These are phyloP conservation scores for Mytilinidion resinicola DNA, from an alignment of 495 filamentous ascomycete genomes.

Conservation along the genomic window DNA sequence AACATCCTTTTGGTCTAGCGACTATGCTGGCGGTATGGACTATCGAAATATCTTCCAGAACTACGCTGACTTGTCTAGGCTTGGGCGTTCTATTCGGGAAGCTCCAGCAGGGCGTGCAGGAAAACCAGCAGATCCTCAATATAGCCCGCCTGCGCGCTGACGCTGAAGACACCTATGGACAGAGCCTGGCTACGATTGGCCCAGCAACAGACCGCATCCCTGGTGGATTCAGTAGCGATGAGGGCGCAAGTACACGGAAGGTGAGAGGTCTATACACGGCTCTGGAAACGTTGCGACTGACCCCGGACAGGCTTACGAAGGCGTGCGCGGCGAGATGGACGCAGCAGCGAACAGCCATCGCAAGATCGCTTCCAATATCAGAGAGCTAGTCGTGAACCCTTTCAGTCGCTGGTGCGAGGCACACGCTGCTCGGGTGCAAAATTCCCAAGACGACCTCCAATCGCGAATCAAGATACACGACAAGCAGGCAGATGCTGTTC, in stretches of 20 bases:
- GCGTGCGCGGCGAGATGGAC: slow-evolving; percentile 89
- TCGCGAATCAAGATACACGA: slow-evolving; percentile 83
- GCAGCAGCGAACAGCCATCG: slow-evolving; percentile 84
- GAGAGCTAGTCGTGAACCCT: slow-evolving; percentile 87
- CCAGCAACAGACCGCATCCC: slow-evolving; percentile 73
- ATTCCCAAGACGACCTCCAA: slow-evolving; percentile 91
- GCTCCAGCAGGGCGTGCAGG: slow-evolving; percentile 89
- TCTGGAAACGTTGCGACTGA: not conserved
- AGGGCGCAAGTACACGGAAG: slow-evolving; percentile 94
- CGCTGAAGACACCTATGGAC: slow-evolving; percentile 84
- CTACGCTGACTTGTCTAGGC: slow-evolving; percentile 43
- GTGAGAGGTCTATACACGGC: slow-evolving; percentile 41
- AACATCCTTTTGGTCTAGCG: slow-evolving; percentile 30
- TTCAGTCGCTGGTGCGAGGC: slow-evolving; percentile 94
- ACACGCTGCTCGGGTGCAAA: slow-evolving; percentile 82
- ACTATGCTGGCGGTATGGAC: slow-evolving; percentile 30
- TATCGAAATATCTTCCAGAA: not conserved
- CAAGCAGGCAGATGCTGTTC: slow-evolving; percentile 80
- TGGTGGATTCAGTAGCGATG: slow-evolving; percentile 86
- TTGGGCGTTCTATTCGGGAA: slow-evolving; percentile 95
- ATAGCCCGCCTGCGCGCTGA: slow-evolving; percentile 93
- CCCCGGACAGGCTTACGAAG: slow-evolving; percentile 76
- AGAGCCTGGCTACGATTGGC: slow-evolving; percentile 72
- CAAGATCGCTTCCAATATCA: slow-evolving; percentile 92
- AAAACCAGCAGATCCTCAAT: slow-evolving; percentile 88